Percentiles rank a stretch among this genome's conserved stretches.
Conservation (phyloP, 2,329 filamentous ascomycete species). For the Cephalotrichum gorgonifer region DNA sequence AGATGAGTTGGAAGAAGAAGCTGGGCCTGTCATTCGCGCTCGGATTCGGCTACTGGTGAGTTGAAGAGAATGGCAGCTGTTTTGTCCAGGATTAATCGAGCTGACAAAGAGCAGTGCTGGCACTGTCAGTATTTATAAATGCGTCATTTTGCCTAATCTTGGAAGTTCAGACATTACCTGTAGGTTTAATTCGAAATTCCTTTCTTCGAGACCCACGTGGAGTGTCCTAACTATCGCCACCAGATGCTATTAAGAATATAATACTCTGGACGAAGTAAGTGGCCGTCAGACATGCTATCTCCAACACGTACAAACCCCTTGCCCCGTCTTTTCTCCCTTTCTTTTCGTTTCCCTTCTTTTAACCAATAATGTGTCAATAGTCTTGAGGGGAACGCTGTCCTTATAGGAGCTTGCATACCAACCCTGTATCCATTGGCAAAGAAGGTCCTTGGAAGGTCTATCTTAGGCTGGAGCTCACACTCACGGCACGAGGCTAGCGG, state of each 20-base stretch:
- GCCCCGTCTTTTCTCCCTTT: no score
- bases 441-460: neutral
- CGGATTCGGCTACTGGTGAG: conserved; percentile 26
- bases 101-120: conserved; percentile 10
- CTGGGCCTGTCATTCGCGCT: conserved; percentile 24
- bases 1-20: conserved; percentile 28
- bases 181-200: neutral
- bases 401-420: conserved; percentile 5
- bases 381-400: conserved; percentile 4
- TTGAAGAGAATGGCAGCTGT: conserved; percentile 15
- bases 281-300: neutral
- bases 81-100: neutral
- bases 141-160: conserved; percentile 21
- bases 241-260: neutral
- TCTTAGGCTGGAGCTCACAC: no score
- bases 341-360: neutral
- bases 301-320: neutral
- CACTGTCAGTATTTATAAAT: conserved; percentile 20
- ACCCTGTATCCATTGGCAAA: conserved; percentile 2
- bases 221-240: neutral
- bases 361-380: neutral
- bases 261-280: conserved; percentile 3
- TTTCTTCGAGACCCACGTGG: neutral
- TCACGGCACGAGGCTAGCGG: no score
- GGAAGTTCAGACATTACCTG: conserved; percentile 8